Base-by-base conservation (phyloP, 2,329 filamentous ascomycete species). In the Penicillium sp. region DNA sequence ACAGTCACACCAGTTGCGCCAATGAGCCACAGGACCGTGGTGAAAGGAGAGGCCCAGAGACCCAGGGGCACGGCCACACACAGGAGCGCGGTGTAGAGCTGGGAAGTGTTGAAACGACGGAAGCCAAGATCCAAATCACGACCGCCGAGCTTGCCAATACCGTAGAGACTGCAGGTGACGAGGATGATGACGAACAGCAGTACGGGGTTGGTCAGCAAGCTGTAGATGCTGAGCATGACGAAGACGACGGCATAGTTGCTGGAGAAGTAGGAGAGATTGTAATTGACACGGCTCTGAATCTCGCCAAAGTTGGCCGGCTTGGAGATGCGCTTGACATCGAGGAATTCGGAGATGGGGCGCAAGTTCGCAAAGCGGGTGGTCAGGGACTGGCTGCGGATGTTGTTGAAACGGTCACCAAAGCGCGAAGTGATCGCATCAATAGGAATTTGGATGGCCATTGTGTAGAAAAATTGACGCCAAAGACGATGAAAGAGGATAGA, bases 191-290 rank as follows among this genome's bases (percentile, higher is more conserved):
- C 92, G 75, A 98, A 97, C 60, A 97, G 86, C 52, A 99, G 84
- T 46, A 88, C 78, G 71, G 86, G 82, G 80, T 97, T 98, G 68
- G 91, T 95, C 71, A 99, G 84, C 70, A 99, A 80, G 71, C 91
- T 91, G 83, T 99, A 99, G 79, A 99, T 89, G 82, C 90, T 91
- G 72, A 99, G 88, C 88, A 99, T 96, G 69, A 90, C 83, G 75
- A 98, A 96, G 68, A 98, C 86, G 63, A 90, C 89, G 67, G 90
- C 89, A 85, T 99, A 99, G 83, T 99, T 99, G 88, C 92, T 97
- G 62, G 92, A 96, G 83, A 96, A 99, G 82, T 98, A 90, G 75
- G 90, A 87, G 65, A 99, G 81, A 78, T 99, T 99, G 88, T 97
- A 97, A 83, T 96, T 96, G 80, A 96, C 88, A 65, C 93, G 88